Conservation (phyloP, 345 rosid genomes). For the Garcia nutans region DNA sequence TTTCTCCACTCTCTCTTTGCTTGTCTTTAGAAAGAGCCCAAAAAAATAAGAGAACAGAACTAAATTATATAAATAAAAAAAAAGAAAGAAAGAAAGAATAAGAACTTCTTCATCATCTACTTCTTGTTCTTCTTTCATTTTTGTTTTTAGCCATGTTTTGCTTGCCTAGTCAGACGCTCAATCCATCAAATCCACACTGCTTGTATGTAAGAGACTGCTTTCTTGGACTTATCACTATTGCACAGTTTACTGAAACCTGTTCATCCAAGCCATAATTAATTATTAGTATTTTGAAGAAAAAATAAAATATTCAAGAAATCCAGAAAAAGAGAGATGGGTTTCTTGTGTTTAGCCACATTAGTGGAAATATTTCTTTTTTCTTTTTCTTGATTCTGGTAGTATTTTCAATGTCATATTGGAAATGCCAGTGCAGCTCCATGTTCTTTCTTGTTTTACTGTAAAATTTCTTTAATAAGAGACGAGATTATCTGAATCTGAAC, state of each 20-base stretch:
- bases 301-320: neutral
- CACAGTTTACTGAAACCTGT: conserved; percentile 94
- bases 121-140: neutral
- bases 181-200: conserved; percentile 97
- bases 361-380: neutral
- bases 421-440: neutral
- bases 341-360: neutral
- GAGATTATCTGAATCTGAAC: too few species aligned
- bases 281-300: neutral
- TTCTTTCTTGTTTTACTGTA: neutral
- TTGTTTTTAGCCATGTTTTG: neutral
- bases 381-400: neutral
- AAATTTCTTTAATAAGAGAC: too few species aligned
- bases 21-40: neutral
- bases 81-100: neutral
- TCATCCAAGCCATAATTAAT: neutral
- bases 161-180: conserved; percentile 46
- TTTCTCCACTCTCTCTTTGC: conserved; percentile 4
- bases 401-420: too few species aligned
- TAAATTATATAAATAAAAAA: neutral
- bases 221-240: conserved; percentile 87
- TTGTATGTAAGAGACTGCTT: conserved; percentile 86
- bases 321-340: neutral
- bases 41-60: neutral
- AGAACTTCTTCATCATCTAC: neutral